Evolutionary conservation across 2,329 filamentous ascomycete genomes (phyloP), one percentile per base, ranked within the genome.

Genomic region (Daldinia sp.): DNA sequence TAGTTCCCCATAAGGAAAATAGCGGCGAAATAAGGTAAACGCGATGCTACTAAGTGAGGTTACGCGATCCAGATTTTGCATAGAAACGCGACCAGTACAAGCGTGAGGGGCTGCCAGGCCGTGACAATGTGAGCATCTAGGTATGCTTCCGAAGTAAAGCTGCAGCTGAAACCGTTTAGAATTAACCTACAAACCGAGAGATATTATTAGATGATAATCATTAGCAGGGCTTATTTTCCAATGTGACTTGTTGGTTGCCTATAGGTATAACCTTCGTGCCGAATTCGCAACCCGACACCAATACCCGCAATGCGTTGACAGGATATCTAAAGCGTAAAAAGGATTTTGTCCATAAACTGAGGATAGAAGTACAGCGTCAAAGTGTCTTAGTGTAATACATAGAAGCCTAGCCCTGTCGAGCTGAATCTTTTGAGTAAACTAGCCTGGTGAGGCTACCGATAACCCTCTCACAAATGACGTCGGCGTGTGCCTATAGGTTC

Each of bases 121-220:
- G 46, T 56, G 39, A 54, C 48, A 26, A 57, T 37, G 56, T 18
- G 12, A 56, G 33, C 54, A 51, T 55, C 6, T 33, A 35, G 33
- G 33, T 35, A 35, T 35, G 51, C 30, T 42, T 35, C 26, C 30
- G 42, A 12, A 61, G 53, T 23, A 23, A 42, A 59, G 59, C 18
- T 61, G 41, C 65, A 60, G 59, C 68, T 71, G 65, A 71, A 68
- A 71, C 68, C 20, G 56, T 48, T 37, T 15, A 58, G 39, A n/a
- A 58, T 30, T 28, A 56, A 58, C 23, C 46, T 58, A 46, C 20
- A 44, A 65, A 48, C 20, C n/a, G 23, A 59, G 60, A 35, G 56
- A 59, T 70, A 70, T 68, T 63, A 68, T 70, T 70, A 70, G 60
- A 61, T 33, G 51, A 55, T 12, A 54, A 7, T 18, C 18, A 33